Evolutionary conservation across 768 basidiomycete genomes (phyloP).

Genomic region (Leccinellum albellum): DNA sequence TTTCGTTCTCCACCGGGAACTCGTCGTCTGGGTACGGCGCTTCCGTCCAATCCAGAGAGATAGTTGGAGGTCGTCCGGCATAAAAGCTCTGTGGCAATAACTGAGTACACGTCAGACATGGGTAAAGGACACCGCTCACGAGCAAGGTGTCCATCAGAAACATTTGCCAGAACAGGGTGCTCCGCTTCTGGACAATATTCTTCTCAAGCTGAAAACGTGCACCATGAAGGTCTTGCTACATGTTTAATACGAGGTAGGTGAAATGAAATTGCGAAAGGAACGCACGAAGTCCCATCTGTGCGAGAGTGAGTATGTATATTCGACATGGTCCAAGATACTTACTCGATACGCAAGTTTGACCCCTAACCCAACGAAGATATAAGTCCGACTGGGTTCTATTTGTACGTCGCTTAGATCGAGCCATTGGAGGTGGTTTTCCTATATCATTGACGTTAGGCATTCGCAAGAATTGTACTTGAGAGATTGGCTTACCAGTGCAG

Average conservation of each 20-base stretch:
- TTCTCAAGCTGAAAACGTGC: conserved; percentile 56
- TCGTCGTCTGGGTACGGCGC: conserved; percentile 49
- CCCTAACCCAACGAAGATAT: conserved; percentile 56
- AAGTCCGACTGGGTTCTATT: conserved; percentile 45
- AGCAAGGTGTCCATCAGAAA: conserved; percentile 60
- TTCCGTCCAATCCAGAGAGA: conserved; percentile 52
- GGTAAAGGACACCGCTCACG: conserved; percentile 34
- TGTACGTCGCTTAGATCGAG: conserved; percentile 55
- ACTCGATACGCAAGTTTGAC: conserved; percentile 60
- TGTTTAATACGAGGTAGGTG: not conserved
- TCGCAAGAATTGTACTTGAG: conserved; percentile 11
- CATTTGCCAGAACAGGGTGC: conserved; percentile 65
- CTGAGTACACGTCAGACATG: not conserved
- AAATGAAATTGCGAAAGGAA: not conserved
- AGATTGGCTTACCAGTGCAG: conserved; percentile 47
- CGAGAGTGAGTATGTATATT: not conserved
- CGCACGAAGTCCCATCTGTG: conserved; percentile 55
- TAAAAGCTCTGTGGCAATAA: conserved; percentile 47
- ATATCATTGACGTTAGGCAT: not conserved
- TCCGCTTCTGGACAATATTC: conserved; percentile 43
- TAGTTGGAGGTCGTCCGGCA: conserved; percentile 56
- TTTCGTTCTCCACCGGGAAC: conserved; percentile 31
- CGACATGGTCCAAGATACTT: conserved; percentile 21
- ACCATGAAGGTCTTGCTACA: conserved; percentile 51
- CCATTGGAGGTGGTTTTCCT: conserved; percentile 45